Conservation (phyloP, 108 stramenopile species). For the Epipyxis sp. region DNA sequence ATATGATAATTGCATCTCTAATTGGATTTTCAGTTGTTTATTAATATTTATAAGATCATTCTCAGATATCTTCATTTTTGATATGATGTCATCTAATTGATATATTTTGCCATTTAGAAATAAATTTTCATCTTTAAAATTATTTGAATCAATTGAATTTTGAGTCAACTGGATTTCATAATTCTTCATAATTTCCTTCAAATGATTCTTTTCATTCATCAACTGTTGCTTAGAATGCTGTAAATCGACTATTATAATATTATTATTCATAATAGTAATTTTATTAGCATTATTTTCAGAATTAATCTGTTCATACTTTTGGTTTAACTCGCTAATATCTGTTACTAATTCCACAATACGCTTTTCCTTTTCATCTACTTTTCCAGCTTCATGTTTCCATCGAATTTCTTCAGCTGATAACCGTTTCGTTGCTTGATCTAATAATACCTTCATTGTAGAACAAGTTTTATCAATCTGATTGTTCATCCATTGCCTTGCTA, state of each 20-base stretch:
- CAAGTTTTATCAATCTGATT: neutral
- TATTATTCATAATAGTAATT: neutral
- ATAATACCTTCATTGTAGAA: neutral
- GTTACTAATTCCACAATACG: neutral
- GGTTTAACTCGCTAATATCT: neutral
- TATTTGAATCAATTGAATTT: conserved; percentile 30
- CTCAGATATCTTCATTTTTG: neutral
- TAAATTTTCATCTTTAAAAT: conserved; percentile 28
- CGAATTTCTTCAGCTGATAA: conserved; percentile 3
- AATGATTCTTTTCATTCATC: neutral
- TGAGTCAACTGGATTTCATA: conserved; percentile 34
- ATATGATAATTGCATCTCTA: conserved; percentile 36
- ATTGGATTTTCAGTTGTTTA: conserved; percentile 1
- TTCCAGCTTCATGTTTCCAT: neutral
- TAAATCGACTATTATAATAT: neutral
- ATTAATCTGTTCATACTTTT: neutral
- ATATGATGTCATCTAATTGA: conserved; percentile 14
- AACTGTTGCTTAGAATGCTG: neutral
- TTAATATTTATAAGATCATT: neutral
- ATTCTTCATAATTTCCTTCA: conserved; percentile 34
- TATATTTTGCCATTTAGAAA: conserved; percentile 36
- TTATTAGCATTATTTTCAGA: neutral
- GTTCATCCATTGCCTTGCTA: conserved; percentile 1
- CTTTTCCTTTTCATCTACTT: neutral
- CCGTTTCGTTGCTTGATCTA: neutral